Evolutionary conservation across 768 basidiomycete genomes (phyloP), one percentile per base, ranked within the genome.

Genomic region (Tricholoma sp.): DNA sequence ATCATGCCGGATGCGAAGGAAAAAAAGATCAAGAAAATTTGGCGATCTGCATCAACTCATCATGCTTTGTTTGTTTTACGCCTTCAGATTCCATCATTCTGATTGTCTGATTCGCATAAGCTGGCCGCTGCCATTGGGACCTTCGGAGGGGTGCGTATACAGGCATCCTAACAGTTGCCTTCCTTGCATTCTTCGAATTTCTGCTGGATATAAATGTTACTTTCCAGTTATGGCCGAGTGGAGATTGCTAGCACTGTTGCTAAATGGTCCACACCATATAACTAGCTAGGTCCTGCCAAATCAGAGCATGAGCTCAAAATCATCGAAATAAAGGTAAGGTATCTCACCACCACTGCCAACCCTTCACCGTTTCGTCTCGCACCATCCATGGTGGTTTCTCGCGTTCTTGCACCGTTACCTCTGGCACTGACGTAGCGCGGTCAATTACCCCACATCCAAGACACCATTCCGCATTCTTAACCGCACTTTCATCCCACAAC

Each of bases 401-500:
- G n/a, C n/a, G 8, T 49, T 3, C n/a, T 11, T n/a, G 31, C 47
- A 31, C n/a, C 6, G 28, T 15, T 24, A 12, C 17, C 29, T 49
- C 47, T 10, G 29, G 47, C 47, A 49, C 29, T 5, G 47, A 49
- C 8, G 47, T 17, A 3, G 29, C 47, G 4, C 8, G 47, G n/a
- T 17, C 59, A 50, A 97, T 94, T 6, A 79, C 70, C 32, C 92
- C 94, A 64, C 88, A 89, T 2, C 94, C 94, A 31, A 96, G 74
- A 69, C 92, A 94, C 85, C 87, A 88, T 45, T 84, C 78, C 2
- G 76, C 83, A 47, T 82, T 79, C 1, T 74, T 81, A 53, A 83
- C 78, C 2, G 76, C 83, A 45, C 82, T 78, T 2, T 74, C 81
- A 55, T 84, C 78, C 69, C 85, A 97, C 2, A 96, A 60, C 0